A percentile compares a stretch with the other conserved stretches of the same genome.
These are phyloP conservation scores for Chlorella variabilis DNA, from an alignment of 163 green algal genomes.

Conservation along the genomic window DNA sequence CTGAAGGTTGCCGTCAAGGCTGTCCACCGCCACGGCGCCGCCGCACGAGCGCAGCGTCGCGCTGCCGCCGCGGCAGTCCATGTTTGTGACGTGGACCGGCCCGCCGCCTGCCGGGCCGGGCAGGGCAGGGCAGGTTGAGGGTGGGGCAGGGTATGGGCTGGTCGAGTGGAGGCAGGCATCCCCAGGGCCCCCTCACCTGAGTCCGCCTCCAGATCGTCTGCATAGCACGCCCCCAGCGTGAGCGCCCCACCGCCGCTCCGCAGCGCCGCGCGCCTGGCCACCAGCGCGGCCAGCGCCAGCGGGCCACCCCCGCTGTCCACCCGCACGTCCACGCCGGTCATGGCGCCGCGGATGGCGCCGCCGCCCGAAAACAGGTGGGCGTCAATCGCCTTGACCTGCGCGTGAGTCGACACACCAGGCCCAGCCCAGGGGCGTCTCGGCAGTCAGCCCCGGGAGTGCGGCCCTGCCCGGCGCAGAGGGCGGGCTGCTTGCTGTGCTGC, in stretches of 20 bases:
- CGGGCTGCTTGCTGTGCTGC: no score
- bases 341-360: constrained; percentile 45
- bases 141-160: background rate
- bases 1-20: background rate
- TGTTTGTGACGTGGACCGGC: constrained; percentile 18
- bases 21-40: background rate
- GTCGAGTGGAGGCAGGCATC: background rate
- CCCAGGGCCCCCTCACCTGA: constrained; percentile 6
- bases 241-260: constrained; percentile 1
- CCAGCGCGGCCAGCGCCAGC: constrained; percentile 18
- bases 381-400: background rate
- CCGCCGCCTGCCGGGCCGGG: background rate
- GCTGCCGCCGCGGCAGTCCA: constrained; percentile 13
- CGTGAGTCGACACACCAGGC: background rate
- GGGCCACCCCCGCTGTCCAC: constrained; percentile 52
- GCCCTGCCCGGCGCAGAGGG: no score
- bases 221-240: constrained; percentile 30
- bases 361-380: constrained; percentile 14
- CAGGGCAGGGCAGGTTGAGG: background rate
- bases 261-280: constrained; percentile 6
- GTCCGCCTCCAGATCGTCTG: constrained; percentile 1
- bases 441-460: no score
- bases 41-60: constrained; percentile 1
- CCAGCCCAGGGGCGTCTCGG: no score
- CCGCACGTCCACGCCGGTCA: constrained; percentile 64